Base-by-base conservation (phyloP, 345 rosid genomes). In the Corchorus capsularis region DNA sequence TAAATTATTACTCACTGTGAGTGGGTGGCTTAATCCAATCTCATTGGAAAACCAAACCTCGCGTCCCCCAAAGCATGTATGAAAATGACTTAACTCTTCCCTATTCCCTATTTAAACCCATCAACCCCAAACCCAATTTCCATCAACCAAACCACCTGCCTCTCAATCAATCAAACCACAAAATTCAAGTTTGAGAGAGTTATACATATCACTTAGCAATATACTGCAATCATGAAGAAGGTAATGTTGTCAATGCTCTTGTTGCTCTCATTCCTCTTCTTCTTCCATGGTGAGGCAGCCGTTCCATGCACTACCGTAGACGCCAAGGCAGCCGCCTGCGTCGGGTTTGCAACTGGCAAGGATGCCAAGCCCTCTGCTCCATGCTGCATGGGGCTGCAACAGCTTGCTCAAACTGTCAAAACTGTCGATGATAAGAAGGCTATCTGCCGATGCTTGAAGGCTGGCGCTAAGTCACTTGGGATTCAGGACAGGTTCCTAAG, bases 361-460 rank as follows among this genome's bases (percentile, higher is more conserved):
- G 80, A 56, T 22, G 9, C 67, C 0, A 56, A 6, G 46, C 86
- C 79, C 1, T 5, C 70, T 6, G 17, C 56, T 0, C 60, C 60
- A 9, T 85, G 83, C 83, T 87, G 86, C 80, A 54, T 11, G 1
- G 73, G 77, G 6, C 79, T 84, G 64, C 78, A 71, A 32, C 79
- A 77, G 63, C 79, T 83, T 22, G 81, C 82, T 34, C 46, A 54
- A 14, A 75, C 47, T 20, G 81, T 76, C 2, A 79, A 72, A 66
- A 63, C 75, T 0, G 76, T 81, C 12, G 59, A 83, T 12, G 90
- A 83, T 27, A 81, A 85, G 83, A 83, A 83, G 66, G 77, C 72
- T 3, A 69, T 83, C 12, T 87, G 82, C 81, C 41, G 76, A 43
- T 84, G 86, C 79, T 34, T 87, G 71, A 87, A 79, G 74, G 69